phyloP scores from a whole-genome alignment of 2,329 filamentous ascomycete species.

The Botrytis byssoidea region DNA sequence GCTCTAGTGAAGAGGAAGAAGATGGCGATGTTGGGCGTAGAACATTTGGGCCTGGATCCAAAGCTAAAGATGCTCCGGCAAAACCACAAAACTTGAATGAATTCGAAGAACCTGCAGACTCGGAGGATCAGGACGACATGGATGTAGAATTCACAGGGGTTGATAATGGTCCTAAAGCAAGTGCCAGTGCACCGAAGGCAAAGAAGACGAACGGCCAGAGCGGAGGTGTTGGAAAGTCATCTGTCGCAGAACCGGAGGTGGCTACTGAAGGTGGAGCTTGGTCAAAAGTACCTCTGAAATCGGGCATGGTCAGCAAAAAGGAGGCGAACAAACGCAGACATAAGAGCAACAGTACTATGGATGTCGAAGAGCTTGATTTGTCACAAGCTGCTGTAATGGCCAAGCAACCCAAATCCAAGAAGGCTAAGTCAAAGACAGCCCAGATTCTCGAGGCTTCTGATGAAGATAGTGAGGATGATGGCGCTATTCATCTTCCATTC shows the following conservation, averaged over 20 bases:
- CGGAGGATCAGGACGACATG: slow-evolving; percentile 45
- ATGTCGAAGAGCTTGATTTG: slow-evolving; percentile 38
- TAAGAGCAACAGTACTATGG: slow-evolving; percentile 37
- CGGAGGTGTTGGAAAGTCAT: slow-evolving; percentile 8
- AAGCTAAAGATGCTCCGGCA: slow-evolving; percentile 40
- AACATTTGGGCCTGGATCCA: slow-evolving; percentile 59
- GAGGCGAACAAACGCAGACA: slow-evolving; percentile 38
- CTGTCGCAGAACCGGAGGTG: slow-evolving; percentile 18
- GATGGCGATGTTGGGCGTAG: slow-evolving; percentile 65
- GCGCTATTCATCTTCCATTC: slow-evolving; percentile 53
- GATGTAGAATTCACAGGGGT: slow-evolving; percentile 30
- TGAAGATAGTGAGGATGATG: slow-evolving; percentile 46
- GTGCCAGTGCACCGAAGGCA: slow-evolving; percentile 8
- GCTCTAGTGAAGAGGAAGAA: slow-evolving; percentile 54
- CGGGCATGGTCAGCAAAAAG: slow-evolving; percentile 29
- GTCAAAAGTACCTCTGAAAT: slow-evolving; percentile 36
- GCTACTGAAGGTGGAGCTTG: slow-evolving; percentile 38
- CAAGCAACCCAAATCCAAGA: slow-evolving; percentile 33
- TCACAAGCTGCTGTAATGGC: slow-evolving; percentile 37
- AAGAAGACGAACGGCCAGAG: slow-evolving; percentile 24
- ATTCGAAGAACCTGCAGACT: slow-evolving; percentile 59
- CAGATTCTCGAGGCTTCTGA: slow-evolving; percentile 32
- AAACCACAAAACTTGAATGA: slow-evolving; percentile 45
- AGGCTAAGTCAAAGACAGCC: slow-evolving; percentile 32
- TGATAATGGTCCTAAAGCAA: slow-evolving; percentile 22